Evolutionary conservation across 2,329 filamentous ascomycete genomes (phyloP), one percentile per base, ranked within the genome.

Genomic region (Cladosporium sp.): DNA sequence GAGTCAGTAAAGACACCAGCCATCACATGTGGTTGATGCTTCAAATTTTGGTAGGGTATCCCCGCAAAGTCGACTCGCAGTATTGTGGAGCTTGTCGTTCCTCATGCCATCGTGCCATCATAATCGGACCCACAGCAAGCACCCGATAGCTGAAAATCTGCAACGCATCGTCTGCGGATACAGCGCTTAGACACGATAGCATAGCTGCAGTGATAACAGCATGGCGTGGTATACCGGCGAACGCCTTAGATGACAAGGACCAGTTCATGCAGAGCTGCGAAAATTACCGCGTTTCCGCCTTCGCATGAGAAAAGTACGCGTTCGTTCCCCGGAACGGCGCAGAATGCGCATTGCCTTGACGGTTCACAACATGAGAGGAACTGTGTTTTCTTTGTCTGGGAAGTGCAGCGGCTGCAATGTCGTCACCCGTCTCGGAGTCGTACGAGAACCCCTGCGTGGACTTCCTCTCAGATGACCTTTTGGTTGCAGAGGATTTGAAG

Each of bases 181-280:
- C 59, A 26, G 48, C 59, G 59, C 59, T 43, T 43, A 39, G 46
- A 51, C 21, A 23, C 26, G 39, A 53, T 62, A 54, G 59, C 32
- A 53, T 32, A 32, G 43, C 46, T 30, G 34, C 30, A 53, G 39
- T 54, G 51, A 30, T 10, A 54, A 28, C 26, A 53, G 28, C 26
- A 54, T 54, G 30, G 51, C 26, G 51, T 32, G 39, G 39, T n/a
- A 46, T 46, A 46, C 39, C 51, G 18, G 28, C 25, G 51, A 54
- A 54, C 51, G 16, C 46, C 53, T 32, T 48, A 53, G 18, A 32
- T 34, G 46, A 61, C 46, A 28, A 53, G 48, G 46, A 39, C 28
- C 30, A 32, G 59, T 62, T 62, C 59, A 62, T 62, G 59, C 59
- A 62, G 48, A 51, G 48, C 30, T 57, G 54, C 32, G 54, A 16